Conservation (phyloP, 2,329 filamentous ascomycete genomes). For the Penicillium oxalicum region DNA sequence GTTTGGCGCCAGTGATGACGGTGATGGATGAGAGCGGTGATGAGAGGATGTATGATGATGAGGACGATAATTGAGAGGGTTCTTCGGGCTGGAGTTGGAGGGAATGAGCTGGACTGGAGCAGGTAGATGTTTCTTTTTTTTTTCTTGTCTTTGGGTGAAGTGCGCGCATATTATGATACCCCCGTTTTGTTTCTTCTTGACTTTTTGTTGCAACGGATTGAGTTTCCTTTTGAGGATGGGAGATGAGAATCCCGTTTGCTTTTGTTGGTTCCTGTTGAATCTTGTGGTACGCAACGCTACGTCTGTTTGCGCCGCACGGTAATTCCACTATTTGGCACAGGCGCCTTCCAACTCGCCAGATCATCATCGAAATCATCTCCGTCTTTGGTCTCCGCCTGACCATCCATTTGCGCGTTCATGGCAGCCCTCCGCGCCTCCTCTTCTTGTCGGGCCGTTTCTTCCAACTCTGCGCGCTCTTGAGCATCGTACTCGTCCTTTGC, state of each 20-base stretch:
- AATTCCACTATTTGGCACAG: conserved; percentile 58
- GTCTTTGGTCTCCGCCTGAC: conserved; percentile 17
- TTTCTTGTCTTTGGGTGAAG: too few relatives aligned
- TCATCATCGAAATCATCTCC: conserved; percentile 30
- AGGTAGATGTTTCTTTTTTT: background rate
- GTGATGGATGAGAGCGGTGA: conserved; percentile 24
- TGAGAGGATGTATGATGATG: conserved; percentile 43
- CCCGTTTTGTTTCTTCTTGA: conserved; percentile 4
- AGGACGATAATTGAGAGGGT: conserved; percentile 16
- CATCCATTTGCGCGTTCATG: conserved; percentile 19
- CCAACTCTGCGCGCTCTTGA: conserved; percentile 66
- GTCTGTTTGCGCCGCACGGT: conserved; percentile 60
- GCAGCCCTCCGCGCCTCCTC: conserved; percentile 29
- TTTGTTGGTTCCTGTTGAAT: too few relatives aligned
- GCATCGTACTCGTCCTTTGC: conserved; percentile 81
- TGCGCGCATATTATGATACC: conserved; percentile 15
- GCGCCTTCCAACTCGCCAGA: conserved; percentile 26
- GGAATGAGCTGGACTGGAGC: background rate
- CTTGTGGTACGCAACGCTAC: conserved; percentile 5
- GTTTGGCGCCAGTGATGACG: conserved; percentile 8
- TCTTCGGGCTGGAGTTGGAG: background rate
- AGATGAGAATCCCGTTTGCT: conserved; percentile 23
- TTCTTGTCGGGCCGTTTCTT: conserved; percentile 61
- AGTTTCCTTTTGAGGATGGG: background rate
- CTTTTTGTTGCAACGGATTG: conserved; percentile 19